A percentile compares a stretch with the other conserved stretches of the same genome.
Conservation (phyloP, 352 stramenopile genomes). For the Pythium scleroteichum region DNA sequence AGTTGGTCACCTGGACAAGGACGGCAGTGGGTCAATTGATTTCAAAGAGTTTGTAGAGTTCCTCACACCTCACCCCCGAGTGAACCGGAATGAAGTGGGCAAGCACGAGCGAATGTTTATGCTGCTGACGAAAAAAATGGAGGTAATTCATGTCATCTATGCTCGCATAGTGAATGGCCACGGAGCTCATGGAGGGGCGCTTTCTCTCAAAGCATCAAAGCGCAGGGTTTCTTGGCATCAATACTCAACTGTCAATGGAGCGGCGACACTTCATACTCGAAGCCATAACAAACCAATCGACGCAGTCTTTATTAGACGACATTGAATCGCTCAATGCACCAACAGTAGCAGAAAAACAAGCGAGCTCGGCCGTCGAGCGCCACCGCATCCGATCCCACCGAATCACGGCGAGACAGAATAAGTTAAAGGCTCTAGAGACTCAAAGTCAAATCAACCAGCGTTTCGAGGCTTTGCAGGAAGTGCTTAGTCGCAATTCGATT, state of each 20-base stretch:
- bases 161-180: too few relatives aligned
- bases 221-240: constrained; percentile 69
- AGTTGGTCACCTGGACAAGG: constrained; percentile 62
- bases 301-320: constrained; percentile 56
- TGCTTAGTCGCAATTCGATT: constrained; percentile 21
- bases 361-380: constrained; percentile 7
- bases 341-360: constrained; percentile 25
- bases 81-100: constrained; percentile 42
- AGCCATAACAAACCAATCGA: constrained; percentile 59
- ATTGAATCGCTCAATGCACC: constrained; percentile 39
- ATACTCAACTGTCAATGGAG: constrained; percentile 80
- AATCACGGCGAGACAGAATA: constrained; percentile 40
- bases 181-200: too few relatives aligned
- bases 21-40: constrained; percentile 73
- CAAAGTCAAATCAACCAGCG: constrained; percentile 57
- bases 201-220: constrained; percentile 50
- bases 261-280: constrained; percentile 69
- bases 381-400: constrained; percentile 23
- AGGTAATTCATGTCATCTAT: constrained; percentile 48
- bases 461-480: constrained; percentile 52
- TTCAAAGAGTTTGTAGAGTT: constrained; percentile 82
- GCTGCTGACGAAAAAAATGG: constrained; percentile 80
- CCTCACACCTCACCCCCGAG: constrained; percentile 55
- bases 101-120: constrained; percentile 75
- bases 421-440: constrained; percentile 51